Conservation (phyloP, 176 grass and related monocot genomes). For the Zea mays region DNA sequence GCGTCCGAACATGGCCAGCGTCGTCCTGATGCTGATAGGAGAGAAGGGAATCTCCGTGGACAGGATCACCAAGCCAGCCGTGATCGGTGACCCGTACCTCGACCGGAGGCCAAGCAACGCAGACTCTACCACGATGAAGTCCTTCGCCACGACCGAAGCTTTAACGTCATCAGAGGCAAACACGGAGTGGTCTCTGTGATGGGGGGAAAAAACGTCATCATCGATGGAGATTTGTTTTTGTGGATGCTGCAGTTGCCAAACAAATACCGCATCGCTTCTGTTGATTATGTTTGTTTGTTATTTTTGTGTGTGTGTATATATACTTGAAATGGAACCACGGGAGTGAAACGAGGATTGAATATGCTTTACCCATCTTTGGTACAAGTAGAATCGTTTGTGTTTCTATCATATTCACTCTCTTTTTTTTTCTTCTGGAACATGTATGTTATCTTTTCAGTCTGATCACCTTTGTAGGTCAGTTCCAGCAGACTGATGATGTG, state of each 20-base stretch:
- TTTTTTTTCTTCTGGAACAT: too few species aligned
- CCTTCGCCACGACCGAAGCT: slow-evolving; percentile 26
- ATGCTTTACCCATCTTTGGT: not conserved
- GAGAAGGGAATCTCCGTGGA: slow-evolving; percentile 48
- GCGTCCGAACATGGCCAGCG: slow-evolving; percentile 61
- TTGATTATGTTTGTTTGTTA: not conserved
- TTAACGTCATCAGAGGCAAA: slow-evolving; percentile 36
- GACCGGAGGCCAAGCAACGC: not conserved
- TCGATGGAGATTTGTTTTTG: not conserved
- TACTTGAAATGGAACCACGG: not conserved
- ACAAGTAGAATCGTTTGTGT: too few species aligned
- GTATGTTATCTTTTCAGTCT: too few species aligned
- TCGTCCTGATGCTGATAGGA: slow-evolving; percentile 62
- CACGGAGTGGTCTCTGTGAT: slow-evolving; percentile 22
- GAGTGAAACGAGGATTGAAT: not conserved
- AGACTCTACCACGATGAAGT: slow-evolving; percentile 9
- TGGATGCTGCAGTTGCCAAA: slow-evolving; percentile 3
- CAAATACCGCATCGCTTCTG: not conserved
- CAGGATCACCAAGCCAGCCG: slow-evolving; percentile 60
- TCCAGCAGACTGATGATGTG: too few species aligned
- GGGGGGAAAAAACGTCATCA: too few species aligned
- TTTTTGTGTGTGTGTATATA: not conserved
- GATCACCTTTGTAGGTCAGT: too few species aligned
- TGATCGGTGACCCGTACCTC: slow-evolving; percentile 56
- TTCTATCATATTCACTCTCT: too few species aligned